A percentile compares a stretch with the other conserved stretches of the same genome.
Conservation (phyloP, 371 early-diverging fungal species). For the Mucor racemosus region DNA sequence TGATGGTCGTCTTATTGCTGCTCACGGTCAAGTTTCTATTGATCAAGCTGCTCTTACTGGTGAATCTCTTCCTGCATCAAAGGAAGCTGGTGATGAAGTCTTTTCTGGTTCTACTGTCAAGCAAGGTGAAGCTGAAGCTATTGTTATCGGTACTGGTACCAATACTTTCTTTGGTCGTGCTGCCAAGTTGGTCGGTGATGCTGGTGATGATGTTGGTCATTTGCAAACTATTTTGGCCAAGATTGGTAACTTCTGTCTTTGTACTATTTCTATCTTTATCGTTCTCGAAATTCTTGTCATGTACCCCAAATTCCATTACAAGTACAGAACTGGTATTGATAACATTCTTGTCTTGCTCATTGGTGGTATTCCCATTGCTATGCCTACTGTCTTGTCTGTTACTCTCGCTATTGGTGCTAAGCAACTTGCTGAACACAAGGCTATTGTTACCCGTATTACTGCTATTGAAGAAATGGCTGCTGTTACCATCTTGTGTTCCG, state of each 20-base stretch:
- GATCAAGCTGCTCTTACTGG: constrained; percentile 91
- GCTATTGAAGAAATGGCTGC: constrained; percentile 94
- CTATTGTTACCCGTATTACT: constrained; percentile 88
- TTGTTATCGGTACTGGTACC: constrained; percentile 86
- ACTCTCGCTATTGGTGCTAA: constrained; percentile 95
- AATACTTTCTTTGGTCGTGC: constrained; percentile 94
- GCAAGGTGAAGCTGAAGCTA: constrained; percentile 91
- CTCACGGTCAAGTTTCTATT: constrained; percentile 56
- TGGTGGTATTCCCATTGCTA: constrained; percentile 84
- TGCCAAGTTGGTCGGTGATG: constrained; percentile 79
- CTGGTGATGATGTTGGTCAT: constrained; percentile 86
- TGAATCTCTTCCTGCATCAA: constrained; percentile 78
- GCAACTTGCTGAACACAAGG: constrained; percentile 92
- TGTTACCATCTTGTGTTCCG: constrained; percentile 92
- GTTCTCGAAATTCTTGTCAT: constrained; percentile 82
- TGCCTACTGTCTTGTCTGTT: constrained; percentile 89
- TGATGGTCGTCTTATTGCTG: constrained; percentile 69
- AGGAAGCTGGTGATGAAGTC: constrained; percentile 74
- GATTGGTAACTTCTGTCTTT: constrained; percentile 90
- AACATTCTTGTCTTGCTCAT: constrained; percentile 78
- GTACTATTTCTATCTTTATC: constrained; percentile 72
- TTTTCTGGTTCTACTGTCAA: constrained; percentile 87
- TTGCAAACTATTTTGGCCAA: constrained; percentile 89
- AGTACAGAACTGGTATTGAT: constrained; percentile 74
- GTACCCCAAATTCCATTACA: constrained; percentile 78